A percentile compares a stretch with the other conserved stretches of the same genome.
Conservation (phyloP, 768 basidiomycete genomes). For the Leccinum boreale region DNA sequence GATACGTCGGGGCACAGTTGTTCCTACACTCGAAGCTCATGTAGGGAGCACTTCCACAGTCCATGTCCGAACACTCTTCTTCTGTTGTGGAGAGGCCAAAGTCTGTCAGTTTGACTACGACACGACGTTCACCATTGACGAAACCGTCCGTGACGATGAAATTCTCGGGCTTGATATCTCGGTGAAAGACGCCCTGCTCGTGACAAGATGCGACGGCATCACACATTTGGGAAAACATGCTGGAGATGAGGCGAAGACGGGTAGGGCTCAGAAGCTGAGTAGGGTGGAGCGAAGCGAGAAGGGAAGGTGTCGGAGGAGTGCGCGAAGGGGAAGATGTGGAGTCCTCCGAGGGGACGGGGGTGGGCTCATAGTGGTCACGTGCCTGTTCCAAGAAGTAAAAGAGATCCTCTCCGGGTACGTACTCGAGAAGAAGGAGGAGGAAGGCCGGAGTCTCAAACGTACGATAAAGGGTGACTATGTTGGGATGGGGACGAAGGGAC, state of each 20-base stretch:
- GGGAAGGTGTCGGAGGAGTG: slow-evolving; percentile 91
- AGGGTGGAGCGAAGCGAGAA: slow-evolving; percentile 80
- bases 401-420: slow-evolving; percentile 94
- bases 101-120: slow-evolving; percentile 94
- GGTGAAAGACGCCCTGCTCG: slow-evolving; percentile 84
- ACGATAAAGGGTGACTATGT: slow-evolving; percentile 92
- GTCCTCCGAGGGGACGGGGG: slow-evolving; percentile 27
- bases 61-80: slow-evolving; percentile 88
- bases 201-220: slow-evolving; percentile 96
- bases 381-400: slow-evolving; percentile 98
- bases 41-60: slow-evolving; percentile 97
- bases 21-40: slow-evolving; percentile 99
- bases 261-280: slow-evolving; percentile 81
- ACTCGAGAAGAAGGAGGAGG: slow-evolving; percentile 90
- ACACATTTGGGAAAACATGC: slow-evolving; percentile 99
- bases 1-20: slow-evolving; percentile 92
- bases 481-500: slow-evolving; percentile 82
- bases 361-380: slow-evolving; percentile 75
- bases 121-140: slow-evolving; percentile 71
- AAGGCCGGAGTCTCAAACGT: slow-evolving; percentile 92
- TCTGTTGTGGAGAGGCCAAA: slow-evolving; percentile 95
- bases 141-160: slow-evolving; percentile 90
- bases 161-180: slow-evolving; percentile 99
- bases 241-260: slow-evolving; percentile 87
- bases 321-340: slow-evolving; percentile 37